These are phyloP conservation scores for Didymella segeticola DNA, from an alignment of 2,329 filamentous ascomycete species.

Conservation along the genomic window DNA sequence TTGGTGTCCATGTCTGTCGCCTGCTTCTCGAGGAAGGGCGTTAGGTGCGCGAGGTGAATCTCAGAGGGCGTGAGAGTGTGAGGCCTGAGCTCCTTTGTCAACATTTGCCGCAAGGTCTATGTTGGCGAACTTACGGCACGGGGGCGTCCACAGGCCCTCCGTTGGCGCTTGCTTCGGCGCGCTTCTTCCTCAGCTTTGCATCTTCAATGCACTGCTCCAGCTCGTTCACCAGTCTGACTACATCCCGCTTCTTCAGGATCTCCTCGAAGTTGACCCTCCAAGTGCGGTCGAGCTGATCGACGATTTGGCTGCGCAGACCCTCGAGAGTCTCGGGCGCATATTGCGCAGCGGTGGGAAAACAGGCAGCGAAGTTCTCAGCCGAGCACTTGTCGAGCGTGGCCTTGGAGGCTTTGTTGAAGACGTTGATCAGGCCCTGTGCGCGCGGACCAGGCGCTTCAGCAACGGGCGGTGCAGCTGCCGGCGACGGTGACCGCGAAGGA, in stretches of 20 bases:
- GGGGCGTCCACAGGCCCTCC: slow-evolving; percentile 44
- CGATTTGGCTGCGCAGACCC: slow-evolving; percentile 64
- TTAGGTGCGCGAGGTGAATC: slow-evolving; percentile 65
- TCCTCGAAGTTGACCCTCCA: slow-evolving; percentile 67
- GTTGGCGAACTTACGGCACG: slow-evolving; percentile 54
- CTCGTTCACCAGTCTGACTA: slow-evolving; percentile 65
- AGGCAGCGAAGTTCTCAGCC: slow-evolving; percentile 67
- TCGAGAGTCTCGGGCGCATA: slow-evolving; percentile 64
- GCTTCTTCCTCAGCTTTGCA: slow-evolving; percentile 60
- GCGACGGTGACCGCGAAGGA: slow-evolving; percentile 56
- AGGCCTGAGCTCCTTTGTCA: slow-evolving; percentile 51
- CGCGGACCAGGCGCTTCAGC: slow-evolving; percentile 64
- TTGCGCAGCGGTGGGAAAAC: slow-evolving; percentile 67
- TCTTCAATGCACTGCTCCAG: slow-evolving; percentile 66
- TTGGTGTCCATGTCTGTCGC: slow-evolving; percentile 58
- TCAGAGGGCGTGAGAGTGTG: slow-evolving; percentile 65
- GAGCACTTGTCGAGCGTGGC: slow-evolving; percentile 68
- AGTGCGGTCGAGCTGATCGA: slow-evolving; percentile 63
- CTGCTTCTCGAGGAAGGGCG: slow-evolving; percentile 61
- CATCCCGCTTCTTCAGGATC: slow-evolving; percentile 63
- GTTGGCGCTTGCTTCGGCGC: slow-evolving; percentile 48
- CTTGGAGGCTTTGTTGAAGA: slow-evolving; percentile 65
- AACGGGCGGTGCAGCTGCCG: slow-evolving; percentile 60
- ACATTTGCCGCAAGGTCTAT: neutral
- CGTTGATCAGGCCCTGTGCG: slow-evolving; percentile 64